phyloP scores from a whole-genome alignment of 1,284 basidiomycete species.

The Coriolopsis trogii region DNA sequence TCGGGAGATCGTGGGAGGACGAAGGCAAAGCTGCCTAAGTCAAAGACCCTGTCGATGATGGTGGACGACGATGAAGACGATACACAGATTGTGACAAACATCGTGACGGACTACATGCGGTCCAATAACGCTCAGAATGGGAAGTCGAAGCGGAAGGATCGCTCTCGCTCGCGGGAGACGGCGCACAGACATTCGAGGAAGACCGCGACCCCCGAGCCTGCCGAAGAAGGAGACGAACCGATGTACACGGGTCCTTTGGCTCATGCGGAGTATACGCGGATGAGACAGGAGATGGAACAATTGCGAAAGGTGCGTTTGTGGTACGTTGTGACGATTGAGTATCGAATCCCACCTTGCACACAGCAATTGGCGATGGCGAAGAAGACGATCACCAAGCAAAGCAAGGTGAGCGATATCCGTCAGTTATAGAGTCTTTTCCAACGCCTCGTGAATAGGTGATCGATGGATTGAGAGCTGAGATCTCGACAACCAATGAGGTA shows the following conservation, averaged over 20 bases:
- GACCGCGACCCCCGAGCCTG: constrained; percentile 16
- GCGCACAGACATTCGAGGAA: constrained; percentile 17
- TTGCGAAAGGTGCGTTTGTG: constrained; percentile 58
- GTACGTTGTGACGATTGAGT: no score
- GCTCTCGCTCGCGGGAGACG: constrained; percentile 31
- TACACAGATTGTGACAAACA: constrained; percentile 16
- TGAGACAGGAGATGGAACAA: constrained; percentile 45
- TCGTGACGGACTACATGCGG: constrained; percentile 16
- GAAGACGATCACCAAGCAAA: constrained; percentile 57
- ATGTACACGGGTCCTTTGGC: constrained; percentile 38
- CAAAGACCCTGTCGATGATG: constrained; percentile 15
- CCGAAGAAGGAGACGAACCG: constrained; percentile 24
- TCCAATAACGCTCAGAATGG: constrained; percentile 1
- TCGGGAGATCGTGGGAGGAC: constrained; percentile 11
- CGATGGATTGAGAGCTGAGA: constrained; percentile 49
- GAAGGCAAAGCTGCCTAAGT: constrained; percentile 23
- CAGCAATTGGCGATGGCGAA: constrained; percentile 49
- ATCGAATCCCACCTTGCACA: constrained; percentile 35
- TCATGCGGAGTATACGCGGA: constrained; percentile 42
- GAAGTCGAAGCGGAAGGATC: constrained; percentile 29
- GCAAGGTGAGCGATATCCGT: constrained; percentile 46
- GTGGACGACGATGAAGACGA: constrained; percentile 24
- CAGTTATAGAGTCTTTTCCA: not conserved
- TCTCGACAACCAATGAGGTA: constrained; percentile 39
- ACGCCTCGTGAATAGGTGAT: constrained; percentile 43